Base-by-base conservation (phyloP, 2,329 filamentous ascomycete genomes). In the Fusarium piperis region DNA sequence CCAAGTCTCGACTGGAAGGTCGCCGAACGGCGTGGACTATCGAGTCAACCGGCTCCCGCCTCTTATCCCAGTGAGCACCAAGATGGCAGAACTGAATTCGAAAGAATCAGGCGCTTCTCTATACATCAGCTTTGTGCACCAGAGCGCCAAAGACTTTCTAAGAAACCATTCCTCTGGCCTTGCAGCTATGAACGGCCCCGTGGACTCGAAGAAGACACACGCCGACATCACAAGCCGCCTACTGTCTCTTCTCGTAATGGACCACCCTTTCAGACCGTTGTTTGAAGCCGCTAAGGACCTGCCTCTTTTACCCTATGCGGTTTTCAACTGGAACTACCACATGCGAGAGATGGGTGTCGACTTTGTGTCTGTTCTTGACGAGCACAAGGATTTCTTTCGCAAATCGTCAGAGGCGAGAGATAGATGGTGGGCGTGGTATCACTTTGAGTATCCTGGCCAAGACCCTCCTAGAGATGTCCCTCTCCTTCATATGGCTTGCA, bases 141-240 rank as follows among this genome's bases (percentile, higher is more conserved):
- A 66, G 15, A 68, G 65, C n/a, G 46, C 35, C 6, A 68, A 66
- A 15, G 58, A 68, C 32, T 68, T 59, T 13, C 28, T 62, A 1
- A 46, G 44, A 0, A 12, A 9, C 9, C 18, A 16, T 2, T 13
- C 3, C 2, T n/a, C 6, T 7, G 4, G 28, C 8, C 3, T 6
- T 1, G 12, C 5, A 3, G 2, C 15, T 2, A 13, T 26, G 3
- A 18, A 32, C 1, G 15, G 16, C 2, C 3, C n/a, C 2, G 0
- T 7, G 4, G 15, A 55, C 16, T 16, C 16, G 9, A 23, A 28
- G 8, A n/a, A 38, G 11, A 32, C 28, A 6, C 35, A 66, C 4
- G 23, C 28, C 4, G 16, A 16, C 5, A 55, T 64, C 7, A 18
- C 35, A 0, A 41, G 48, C 30, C 30, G 32, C 3, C 18, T 66